Percentiles rank a stretch among this genome's conserved stretches.
Conservation (phyloP, 495 filamentous ascomycete species). For the Hyaloscypha bicolor region DNA sequence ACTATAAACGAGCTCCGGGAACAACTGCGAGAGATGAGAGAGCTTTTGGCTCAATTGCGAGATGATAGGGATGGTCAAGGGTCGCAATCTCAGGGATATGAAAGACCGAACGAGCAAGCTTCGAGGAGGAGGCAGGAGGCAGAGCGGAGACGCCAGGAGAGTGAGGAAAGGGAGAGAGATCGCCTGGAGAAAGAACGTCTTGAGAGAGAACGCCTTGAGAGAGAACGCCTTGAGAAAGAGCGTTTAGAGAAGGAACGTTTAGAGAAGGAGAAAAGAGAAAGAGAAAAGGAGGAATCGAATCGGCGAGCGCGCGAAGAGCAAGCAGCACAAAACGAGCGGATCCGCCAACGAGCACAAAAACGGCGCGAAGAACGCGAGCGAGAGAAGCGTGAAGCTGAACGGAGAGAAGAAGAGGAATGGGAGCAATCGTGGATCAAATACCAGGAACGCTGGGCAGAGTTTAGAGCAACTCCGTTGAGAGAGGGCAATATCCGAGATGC, state of each 20-base stretch:
- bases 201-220: constrained; percentile 8
- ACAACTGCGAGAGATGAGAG: constrained; percentile 8
- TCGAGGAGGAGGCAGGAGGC: constrained; percentile 1
- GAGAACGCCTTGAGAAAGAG: constrained; percentile 16
- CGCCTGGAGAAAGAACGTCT: background rate
- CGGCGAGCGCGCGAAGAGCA: background rate
- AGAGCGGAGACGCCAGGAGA: background rate
- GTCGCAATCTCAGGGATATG: background rate
- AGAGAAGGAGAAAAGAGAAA: constrained; percentile 3
- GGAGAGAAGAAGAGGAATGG: constrained; percentile 26
- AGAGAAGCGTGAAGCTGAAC: constrained; percentile 13
- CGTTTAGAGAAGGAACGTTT: constrained; percentile 10
- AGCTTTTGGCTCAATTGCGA: constrained; percentile 11
- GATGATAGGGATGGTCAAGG: constrained; percentile 14
- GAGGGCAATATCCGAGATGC: constrained; percentile 12
- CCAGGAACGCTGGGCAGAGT: constrained; percentile 15
- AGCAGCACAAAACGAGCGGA: constrained; percentile 14
- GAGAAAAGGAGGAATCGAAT: constrained; percentile 17
- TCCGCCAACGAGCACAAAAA: constrained; percentile 21
- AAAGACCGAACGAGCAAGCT: constrained; percentile 4
- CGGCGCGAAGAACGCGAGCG: constrained; percentile 19
- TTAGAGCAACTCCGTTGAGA: constrained; percentile 6
- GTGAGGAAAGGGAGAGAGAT: background rate
- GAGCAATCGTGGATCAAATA: constrained; percentile 22
- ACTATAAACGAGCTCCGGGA: background rate